These are phyloP conservation scores for Priceomyces melissophilus DNA, from an alignment of 805 yeast species.

Conservation along the genomic window DNA sequence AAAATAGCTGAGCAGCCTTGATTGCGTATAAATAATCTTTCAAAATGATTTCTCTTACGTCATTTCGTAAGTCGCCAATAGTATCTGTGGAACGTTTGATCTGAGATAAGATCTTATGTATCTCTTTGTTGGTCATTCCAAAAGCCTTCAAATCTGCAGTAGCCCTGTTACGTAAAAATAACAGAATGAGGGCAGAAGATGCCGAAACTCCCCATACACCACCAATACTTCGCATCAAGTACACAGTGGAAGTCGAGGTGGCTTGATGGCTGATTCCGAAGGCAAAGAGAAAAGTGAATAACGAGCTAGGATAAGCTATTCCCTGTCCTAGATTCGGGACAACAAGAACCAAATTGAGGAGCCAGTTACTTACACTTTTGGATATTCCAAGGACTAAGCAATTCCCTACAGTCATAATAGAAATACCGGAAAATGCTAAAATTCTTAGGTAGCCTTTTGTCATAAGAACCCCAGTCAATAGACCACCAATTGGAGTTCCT, in stretches of 20 bases:
- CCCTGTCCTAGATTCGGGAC: slow-evolving; percentile 42
- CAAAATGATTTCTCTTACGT: slow-evolving; percentile 15
- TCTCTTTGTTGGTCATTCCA: slow-evolving; percentile 10
- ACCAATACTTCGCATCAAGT: slow-evolving; percentile 36
- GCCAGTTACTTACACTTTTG: slow-evolving; percentile 19
- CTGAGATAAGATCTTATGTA: slow-evolving; percentile 13
- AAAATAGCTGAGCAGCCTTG: slow-evolving; percentile 20
- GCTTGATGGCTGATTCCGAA: slow-evolving; percentile 31
- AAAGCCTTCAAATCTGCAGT: slow-evolving; percentile 11
- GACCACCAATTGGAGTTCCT: slow-evolving; percentile 42
- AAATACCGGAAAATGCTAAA: slow-evolving; percentile 30
- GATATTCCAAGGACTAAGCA: slow-evolving; percentile 21
- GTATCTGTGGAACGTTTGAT: slow-evolving; percentile 20
- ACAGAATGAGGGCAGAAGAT: slow-evolving; percentile 18
- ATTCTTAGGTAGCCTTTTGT: slow-evolving; percentile 22
- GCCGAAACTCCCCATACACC: slow-evolving; percentile 40
- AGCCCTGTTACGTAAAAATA: slow-evolving; percentile 10
- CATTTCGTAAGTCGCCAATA: slow-evolving; percentile 12
- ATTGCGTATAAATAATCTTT: slow-evolving; percentile 23
- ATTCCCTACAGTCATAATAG: slow-evolving; percentile 35
- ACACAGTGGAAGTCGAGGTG: slow-evolving; percentile 36
- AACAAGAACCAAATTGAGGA: slow-evolving; percentile 21
- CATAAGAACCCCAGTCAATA: slow-evolving; percentile 38
- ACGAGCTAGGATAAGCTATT: slow-evolving; percentile 31
- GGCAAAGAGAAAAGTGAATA: slow-evolving; percentile 34